These are phyloP conservation scores for Zopfia rhizophila DNA, from an alignment of 2,329 filamentous ascomycete species.

Conservation along the genomic window DNA sequence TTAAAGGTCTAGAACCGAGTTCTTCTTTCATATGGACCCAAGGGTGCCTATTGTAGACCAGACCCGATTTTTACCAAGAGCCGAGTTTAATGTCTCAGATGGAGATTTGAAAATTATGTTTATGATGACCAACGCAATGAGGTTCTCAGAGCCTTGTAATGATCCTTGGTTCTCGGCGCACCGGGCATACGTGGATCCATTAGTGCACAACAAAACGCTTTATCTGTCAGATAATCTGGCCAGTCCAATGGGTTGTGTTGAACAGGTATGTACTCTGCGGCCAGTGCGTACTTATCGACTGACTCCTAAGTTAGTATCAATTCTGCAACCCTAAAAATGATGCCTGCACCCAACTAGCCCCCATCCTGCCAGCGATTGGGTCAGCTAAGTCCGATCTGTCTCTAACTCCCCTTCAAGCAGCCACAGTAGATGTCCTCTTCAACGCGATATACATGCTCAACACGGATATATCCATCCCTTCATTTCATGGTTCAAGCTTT, in stretches of 20 bases:
- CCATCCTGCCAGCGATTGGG: constrained; percentile 13
- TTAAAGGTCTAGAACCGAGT: too few species aligned
- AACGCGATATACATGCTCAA: too few species aligned
- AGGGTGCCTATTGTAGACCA: constrained; percentile 7
- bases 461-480: too few species aligned
- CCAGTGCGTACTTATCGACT: too few species aligned
- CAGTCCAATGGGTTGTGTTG: constrained; percentile 16
- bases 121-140: constrained; percentile 6
- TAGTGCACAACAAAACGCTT: too few species aligned
- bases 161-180: constrained; percentile 22
- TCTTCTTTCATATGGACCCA: constrained; percentile 8
- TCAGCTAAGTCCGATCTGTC: constrained; percentile 10
- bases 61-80: constrained; percentile 11
- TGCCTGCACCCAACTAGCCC: constrained; percentile 11
- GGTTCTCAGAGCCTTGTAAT: constrained; percentile 11
- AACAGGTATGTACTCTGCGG: constrained; percentile 8
- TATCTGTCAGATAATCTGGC: constrained; percentile 11
- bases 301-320: too few species aligned
- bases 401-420: constrained; percentile 8
- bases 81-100: constrained; percentile 13
- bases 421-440: constrained; percentile 11
- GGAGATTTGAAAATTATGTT: constrained; percentile 14
- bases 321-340: too few species aligned
- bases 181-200: too few species aligned
- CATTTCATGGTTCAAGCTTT: too few species aligned